Evolutionary conservation across 2,329 filamentous ascomycete species (phyloP).

Genomic region (Alternaria brassicicola): DNA sequence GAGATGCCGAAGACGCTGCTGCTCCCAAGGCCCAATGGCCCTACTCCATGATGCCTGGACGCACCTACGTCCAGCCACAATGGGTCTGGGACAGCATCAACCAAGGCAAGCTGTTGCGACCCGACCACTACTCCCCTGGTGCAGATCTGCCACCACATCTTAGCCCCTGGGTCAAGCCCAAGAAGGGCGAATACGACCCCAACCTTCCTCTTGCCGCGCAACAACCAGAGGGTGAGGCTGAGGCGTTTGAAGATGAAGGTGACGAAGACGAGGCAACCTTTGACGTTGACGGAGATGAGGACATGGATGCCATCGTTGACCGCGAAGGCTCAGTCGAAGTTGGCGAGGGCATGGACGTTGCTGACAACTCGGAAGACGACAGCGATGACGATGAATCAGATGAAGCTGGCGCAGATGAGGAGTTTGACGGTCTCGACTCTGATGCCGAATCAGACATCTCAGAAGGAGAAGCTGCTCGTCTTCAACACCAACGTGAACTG

Average conservation of each 20-base stretch:
- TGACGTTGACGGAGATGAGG: constrained; percentile 42
- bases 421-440: constrained; percentile 57
- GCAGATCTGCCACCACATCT: constrained; percentile 90
- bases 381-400: constrained; percentile 54
- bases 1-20: constrained; percentile 52
- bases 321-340: constrained; percentile 55
- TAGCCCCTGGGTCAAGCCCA: constrained; percentile 91
- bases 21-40: constrained; percentile 54
- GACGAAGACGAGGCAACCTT: constrained; percentile 50
- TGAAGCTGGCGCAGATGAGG: constrained; percentile 36
- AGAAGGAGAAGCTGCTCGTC: constrained; percentile 65
- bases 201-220: constrained; percentile 84
- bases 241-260: constrained; percentile 67
- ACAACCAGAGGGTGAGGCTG: constrained; percentile 83
- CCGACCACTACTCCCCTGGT: constrained; percentile 88
- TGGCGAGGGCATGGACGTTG: constrained; percentile 57
- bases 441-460: constrained; percentile 54
- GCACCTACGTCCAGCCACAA: constrained; percentile 93
- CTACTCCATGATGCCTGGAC: constrained; percentile 82
- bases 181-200: constrained; percentile 89
- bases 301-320: constrained; percentile 42
- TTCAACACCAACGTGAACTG: constrained; percentile 84
- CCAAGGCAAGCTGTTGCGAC: constrained; percentile 82
- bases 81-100: constrained; percentile 99
- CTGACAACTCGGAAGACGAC: constrained; percentile 54